phyloP scores from a whole-genome alignment of 1,139 yeast species.

The Pichia sp. region DNA sequence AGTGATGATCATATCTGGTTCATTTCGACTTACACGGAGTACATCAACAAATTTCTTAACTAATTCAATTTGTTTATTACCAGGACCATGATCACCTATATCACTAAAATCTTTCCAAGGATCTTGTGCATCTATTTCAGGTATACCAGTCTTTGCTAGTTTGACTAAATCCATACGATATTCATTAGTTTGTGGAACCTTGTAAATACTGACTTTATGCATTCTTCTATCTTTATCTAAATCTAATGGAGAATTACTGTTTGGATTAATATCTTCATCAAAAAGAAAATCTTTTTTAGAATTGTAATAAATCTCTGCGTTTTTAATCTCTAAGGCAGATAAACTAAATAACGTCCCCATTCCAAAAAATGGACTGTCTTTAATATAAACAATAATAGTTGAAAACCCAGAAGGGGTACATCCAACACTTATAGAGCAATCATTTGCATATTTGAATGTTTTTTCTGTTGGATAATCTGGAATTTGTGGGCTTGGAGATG shows the following conservation, averaged over 20 bases:
- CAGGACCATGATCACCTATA: constrained; percentile 9
- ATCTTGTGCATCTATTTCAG: constrained; percentile 17
- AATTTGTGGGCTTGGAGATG: background rate
- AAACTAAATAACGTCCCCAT: constrained; percentile 19
- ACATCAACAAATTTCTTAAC: constrained; percentile 15
- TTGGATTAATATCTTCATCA: constrained; percentile 15
- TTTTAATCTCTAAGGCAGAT: constrained; percentile 14
- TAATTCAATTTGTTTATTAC: constrained; percentile 13
- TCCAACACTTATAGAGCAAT: constrained; percentile 18
- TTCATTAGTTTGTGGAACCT: constrained; percentile 12
- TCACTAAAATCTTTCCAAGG: constrained; percentile 22
- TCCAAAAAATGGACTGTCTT: constrained; percentile 20
- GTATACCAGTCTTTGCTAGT: constrained; percentile 14
- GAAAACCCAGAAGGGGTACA: constrained; percentile 20
- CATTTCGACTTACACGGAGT: constrained; percentile 19
- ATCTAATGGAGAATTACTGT: constrained; percentile 7
- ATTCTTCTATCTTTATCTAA: constrained; percentile 14
- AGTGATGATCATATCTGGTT: constrained; percentile 20
- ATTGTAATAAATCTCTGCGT: constrained; percentile 21
- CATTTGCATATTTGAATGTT: constrained; percentile 20
- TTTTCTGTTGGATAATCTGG: constrained; percentile 12
- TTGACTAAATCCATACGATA: constrained; percentile 24
- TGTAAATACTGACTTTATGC: constrained; percentile 20
- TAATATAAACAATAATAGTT: constrained; percentile 18
- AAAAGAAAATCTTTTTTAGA: constrained; percentile 19